These are phyloP conservation scores for Gnaphalium uliginosum DNA, from an alignment of 129 eudicot species.

Conservation along the genomic window DNA sequence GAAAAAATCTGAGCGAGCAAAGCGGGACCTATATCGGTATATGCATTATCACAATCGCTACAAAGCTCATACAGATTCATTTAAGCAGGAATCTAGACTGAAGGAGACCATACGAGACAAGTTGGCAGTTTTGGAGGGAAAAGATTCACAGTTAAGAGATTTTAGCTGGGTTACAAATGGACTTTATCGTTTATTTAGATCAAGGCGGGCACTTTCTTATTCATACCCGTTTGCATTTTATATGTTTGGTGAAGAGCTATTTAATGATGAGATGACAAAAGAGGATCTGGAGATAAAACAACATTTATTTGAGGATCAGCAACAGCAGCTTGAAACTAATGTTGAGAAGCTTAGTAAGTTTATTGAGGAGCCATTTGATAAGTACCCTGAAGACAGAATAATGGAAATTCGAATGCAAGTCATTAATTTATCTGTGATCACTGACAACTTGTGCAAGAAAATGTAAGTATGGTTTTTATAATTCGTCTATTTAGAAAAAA, in stretches of 20 bases:
- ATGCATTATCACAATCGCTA: conserved; percentile 94
- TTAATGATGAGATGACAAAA: conserved; percentile 79
- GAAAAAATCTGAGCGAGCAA: conserved; percentile 80
- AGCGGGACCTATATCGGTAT: conserved; percentile 80
- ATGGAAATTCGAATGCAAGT: conserved; percentile 80
- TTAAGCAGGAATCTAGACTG: conserved; percentile 75
- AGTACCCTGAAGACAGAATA: conserved; percentile 47
- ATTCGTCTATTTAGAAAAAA: not conserved
- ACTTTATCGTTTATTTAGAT: conserved; percentile 79
- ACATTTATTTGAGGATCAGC: conserved; percentile 93
- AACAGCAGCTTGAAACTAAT: conserved; percentile 89
- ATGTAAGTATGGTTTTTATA: conserved; percentile 54
- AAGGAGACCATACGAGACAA: conserved; percentile 70
- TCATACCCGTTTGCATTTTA: conserved; percentile 95
- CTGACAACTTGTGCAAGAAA: conserved; percentile 83
- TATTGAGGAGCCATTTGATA: conserved; percentile 87
- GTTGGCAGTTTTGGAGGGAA: conserved; percentile 58
- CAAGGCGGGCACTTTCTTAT: conserved; percentile 84
- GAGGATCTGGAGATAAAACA: conserved; percentile 81
- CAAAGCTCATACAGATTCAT: conserved; percentile 96
- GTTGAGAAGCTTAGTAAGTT: conserved; percentile 83
- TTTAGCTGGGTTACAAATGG: conserved; percentile 96
- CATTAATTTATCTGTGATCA: conserved; percentile 77
- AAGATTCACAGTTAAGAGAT: conserved; percentile 65
- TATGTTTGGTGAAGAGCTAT: conserved; percentile 93